Evolutionary conservation across 2,329 filamentous ascomycete genomes (phyloP), one percentile per base, ranked within the genome.

Genomic region (Ceratocystis smalleyi): DNA sequence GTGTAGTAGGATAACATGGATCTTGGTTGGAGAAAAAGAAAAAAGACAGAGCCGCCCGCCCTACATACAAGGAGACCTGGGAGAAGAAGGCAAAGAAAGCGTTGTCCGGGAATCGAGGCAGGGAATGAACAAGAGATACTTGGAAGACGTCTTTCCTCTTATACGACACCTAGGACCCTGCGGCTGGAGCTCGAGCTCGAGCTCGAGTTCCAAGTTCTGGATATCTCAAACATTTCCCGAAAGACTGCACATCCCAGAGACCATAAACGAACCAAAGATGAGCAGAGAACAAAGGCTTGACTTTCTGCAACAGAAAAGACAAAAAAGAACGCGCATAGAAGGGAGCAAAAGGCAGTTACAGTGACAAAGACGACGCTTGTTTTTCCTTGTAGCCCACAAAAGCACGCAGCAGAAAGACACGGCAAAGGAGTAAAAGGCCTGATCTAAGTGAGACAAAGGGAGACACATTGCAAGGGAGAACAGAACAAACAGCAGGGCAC

Each of bases 1-100:
- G 51, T 43, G 27, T 62, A 62, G 35, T 63, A 43, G 30, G 30
- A 63, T n/a, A 43, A 49, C 62, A 63, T 63, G 51, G 10, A 2
- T 51, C 27, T 17, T 43, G 12, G 12, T 35, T 17, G 15, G 27
- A 54, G 24, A 45, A 3, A 24, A 49, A 49, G 4, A 7, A 22
- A 62, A 45, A 47, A 7, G n/a, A 55, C 1, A 17, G 5, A 12
- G 22, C 35, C 32, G 45, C 8, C 35, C 32, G 45, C 8, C 27
- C 51, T 59, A 59, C 3, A 22, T 15, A 17, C 35, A 5, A 45
- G 5, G 35, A 24, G 45, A 40, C n/a, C 15, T 12, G 8, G 1
- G 35, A 24, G 30, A 45, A 15, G 24, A 43, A 24, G 19, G 40
- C 17, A 40, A 57, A 64, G 35, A 12, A 57, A 57, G 51, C 8